Percentiles rank a stretch among this genome's conserved stretches.
phyloP scores from a whole-genome alignment of 495 filamentous ascomycete genomes.

The Penicillium salamii region DNA sequence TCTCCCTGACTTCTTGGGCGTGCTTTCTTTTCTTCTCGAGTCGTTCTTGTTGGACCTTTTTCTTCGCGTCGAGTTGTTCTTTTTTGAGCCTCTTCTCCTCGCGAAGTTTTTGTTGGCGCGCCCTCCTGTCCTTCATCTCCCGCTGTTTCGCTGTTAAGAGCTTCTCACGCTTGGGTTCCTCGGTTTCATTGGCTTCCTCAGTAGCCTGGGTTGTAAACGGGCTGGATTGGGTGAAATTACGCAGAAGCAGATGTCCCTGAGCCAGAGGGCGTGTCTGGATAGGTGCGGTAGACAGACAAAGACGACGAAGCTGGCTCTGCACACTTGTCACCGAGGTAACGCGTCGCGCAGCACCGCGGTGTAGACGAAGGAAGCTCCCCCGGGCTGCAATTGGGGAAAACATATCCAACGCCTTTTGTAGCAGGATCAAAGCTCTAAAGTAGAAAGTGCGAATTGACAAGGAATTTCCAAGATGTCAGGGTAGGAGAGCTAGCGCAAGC shows the following conservation, averaged over 20 bases:
- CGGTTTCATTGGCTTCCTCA: slow-evolving; percentile 14
- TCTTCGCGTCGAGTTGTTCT: too few species aligned
- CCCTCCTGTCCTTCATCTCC: too few species aligned
- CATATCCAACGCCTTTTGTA: slow-evolving; percentile 19
- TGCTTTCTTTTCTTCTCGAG: too few species aligned
- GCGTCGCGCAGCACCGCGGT: slow-evolving; percentile 22
- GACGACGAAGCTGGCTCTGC: slow-evolving; percentile 27
- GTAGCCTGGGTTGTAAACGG: slow-evolving; percentile 26
- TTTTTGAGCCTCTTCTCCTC: slow-evolving; percentile 10
- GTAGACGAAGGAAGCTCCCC: slow-evolving; percentile 28
- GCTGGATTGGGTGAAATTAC: slow-evolving; percentile 15
- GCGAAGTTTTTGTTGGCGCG: slow-evolving; percentile 22
- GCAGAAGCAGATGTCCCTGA: slow-evolving; percentile 7
- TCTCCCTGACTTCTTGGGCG: too few species aligned
- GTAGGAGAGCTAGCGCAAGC: slow-evolving; percentile 24
- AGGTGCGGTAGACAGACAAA: slow-evolving; percentile 21
- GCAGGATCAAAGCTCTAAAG: not conserved
- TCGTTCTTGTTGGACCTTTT: too few species aligned
- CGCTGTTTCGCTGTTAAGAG: too few species aligned
- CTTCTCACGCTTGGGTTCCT: slow-evolving; percentile 1
- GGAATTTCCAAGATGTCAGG: slow-evolving; percentile 5
- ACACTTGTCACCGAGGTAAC: slow-evolving; percentile 25
- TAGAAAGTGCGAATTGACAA: slow-evolving; percentile 1
- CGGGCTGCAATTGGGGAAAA: slow-evolving; percentile 29
- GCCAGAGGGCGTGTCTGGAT: slow-evolving; percentile 7